These are phyloP conservation scores for Hydnomerulius pinastri DNA, from an alignment of 768 basidiomycete genomes.

Conservation along the genomic window DNA sequence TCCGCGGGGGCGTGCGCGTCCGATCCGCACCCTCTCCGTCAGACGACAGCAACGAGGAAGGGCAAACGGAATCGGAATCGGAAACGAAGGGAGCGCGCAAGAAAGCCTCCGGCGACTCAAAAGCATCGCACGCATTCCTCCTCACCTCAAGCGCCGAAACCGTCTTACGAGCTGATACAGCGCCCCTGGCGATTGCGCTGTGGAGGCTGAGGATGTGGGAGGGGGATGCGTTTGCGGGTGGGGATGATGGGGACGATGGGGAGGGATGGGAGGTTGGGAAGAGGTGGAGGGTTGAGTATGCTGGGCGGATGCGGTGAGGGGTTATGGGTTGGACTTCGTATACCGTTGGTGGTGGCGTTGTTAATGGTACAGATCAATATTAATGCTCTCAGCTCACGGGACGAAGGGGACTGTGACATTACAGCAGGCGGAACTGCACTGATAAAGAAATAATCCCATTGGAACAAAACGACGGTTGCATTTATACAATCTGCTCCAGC, in stretches of 20 bases:
- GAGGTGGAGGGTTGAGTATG: constrained; percentile 24
- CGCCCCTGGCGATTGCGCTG: constrained; percentile 66
- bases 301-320: constrained; percentile 7
- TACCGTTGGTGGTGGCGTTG: no score
- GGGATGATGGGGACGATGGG: no score
- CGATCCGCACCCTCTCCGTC: no score
- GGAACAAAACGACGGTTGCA: constrained; percentile 7
- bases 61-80: neutral
- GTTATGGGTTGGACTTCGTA: no score
- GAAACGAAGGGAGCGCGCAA: neutral
- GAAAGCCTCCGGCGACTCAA: constrained; percentile 33
- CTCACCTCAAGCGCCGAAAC: constrained; percentile 54
- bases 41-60: no score
- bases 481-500: constrained; percentile 87
- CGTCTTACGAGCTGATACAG: constrained; percentile 56
- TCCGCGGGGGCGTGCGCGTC: no score
- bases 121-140: constrained; percentile 71
- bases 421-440: no score
- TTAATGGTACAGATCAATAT: no score
- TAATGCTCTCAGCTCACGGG: no score
- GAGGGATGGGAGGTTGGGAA: constrained; percentile 41
- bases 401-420: no score
- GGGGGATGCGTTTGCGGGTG: constrained; percentile 37
- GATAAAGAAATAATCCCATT: neutral
- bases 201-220: constrained; percentile 85